Base-by-base conservation (phyloP, 495 filamentous ascomycete species). In the Daldinia bambusicola region DNA sequence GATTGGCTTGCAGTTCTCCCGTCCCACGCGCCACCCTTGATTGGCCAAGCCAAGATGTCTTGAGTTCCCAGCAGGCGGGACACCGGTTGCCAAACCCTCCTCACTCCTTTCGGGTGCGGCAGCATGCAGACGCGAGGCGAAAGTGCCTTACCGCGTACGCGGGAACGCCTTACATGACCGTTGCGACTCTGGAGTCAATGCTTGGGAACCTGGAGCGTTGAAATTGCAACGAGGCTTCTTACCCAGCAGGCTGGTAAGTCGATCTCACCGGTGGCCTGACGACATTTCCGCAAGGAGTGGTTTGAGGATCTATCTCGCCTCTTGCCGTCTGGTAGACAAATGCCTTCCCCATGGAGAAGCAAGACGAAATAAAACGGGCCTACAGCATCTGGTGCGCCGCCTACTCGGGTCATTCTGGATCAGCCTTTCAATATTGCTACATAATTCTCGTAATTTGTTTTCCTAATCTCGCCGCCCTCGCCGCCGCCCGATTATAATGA, bases 91-190 rank as follows among this genome's bases (percentile, higher is more conserved):
- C 63, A 71, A 63, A 63, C 48, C 48, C 51, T 61, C 59, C 22
- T 55, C 38, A 55, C 40, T 61, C 65, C 61, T 73, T 62, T 73
- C 65, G 70, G 70, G 61, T 66, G 57, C 70, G 61, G 70, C 70
- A 73, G 56, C 65, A 69, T 69, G 70, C 70, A 73, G 70, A 69
- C 65, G 70, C 62, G 65, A 73, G 70, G 70, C 70, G 70, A 73
- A 53, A 61, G 70, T 72, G 65, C 70, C 65, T 58, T 73, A 73
- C 70, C 70, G 62, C 57, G 41, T 68, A 61, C 65, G 52, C 66
- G 70, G 66, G 34, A 73, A 66, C 70, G 66, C 61, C 66, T 61
- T 73, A 63, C 45, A 66, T 61, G 32, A 22, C 61, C 48, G 32
- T 53, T 66, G 18, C 66, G 48, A 64, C 61, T 68, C 51, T 60